Percentiles rank a stretch among this genome's conserved stretches.
phyloP scores from a whole-genome alignment of 2,329 filamentous ascomycete genomes.

The Apiospora koreana region DNA sequence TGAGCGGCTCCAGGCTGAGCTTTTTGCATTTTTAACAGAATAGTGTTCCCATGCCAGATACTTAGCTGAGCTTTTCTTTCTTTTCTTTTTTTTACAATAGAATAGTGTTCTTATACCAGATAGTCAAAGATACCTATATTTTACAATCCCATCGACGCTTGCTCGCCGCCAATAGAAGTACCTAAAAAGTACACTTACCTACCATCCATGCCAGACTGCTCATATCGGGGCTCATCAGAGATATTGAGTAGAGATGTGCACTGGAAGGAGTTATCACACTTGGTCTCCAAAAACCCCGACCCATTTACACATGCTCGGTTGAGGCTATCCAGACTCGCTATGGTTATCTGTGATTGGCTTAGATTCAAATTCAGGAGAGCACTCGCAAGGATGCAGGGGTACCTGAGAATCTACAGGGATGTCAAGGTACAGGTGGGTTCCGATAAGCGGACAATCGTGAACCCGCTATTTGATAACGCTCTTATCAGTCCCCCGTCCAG shows the following conservation, averaged over 20 bases:
- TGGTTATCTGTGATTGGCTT: background rate
- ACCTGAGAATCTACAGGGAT: background rate
- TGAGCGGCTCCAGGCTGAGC: no score
- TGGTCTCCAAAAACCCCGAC: background rate
- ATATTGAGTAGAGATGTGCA: background rate
- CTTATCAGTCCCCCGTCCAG: background rate
- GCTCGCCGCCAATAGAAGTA: no score
- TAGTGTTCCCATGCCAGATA: no score
- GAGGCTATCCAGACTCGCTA: background rate
- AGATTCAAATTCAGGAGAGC: background rate
- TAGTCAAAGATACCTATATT: no score
- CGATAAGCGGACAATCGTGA: background rate
- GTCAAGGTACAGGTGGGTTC: background rate
- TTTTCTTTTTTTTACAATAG: no score
- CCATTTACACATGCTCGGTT: background rate
- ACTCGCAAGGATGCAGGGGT: background rate
- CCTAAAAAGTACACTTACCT: no score
- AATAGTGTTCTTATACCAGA: no score
- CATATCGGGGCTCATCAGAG: no score
- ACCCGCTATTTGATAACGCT: background rate
- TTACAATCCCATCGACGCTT: no score
- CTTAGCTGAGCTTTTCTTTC: no score
- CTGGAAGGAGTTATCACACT: background rate
- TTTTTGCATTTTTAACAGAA: no score
- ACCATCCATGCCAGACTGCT: no score